Evolutionary conservation across 768 basidiomycete species (phyloP), one percentile per base, ranked within the genome.

Genomic region (Crassisporium funariophilum): DNA sequence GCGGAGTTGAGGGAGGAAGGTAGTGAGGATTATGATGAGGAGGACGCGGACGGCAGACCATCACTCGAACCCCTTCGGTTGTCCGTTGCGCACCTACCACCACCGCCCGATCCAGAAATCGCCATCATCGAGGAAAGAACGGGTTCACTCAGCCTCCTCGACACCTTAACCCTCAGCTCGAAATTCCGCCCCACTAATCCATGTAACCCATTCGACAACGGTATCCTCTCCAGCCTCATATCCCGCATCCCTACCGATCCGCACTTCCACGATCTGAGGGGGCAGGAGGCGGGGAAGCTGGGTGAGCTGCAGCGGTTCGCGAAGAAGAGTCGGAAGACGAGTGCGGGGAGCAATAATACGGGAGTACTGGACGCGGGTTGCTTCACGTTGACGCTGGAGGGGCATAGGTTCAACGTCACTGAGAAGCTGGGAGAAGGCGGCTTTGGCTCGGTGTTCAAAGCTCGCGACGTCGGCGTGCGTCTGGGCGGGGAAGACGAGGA

Each of bases 381-480:
- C 27, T 76, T 87, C 62, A 57, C 78, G 16, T 62, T 98, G 33
- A 70, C 68, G 13, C 70, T 98, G n/a, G 75, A 75, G 35, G 84
- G 76, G 3, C 79, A 77, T 47, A 72, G 71, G 42, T 92, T 88
- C 59, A 78, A 78, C 43, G 82, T 98, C 4, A 70, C 76, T 3
- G 88, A 88, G 51, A 99, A 98, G 65, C 76, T 99, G 17, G 97
- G 97, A 13, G 97, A 99, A 69, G 97, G 97, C 4, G 92, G 95
- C 0, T 99, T 95, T 57, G 97, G 95, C 2, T 81, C 87, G 3
- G 97, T 99, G n/a, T 99, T 95, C 73, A 81, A 86, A 50, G 91
- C 89, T 3, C 77, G 78, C 45, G 78, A 84, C 60, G 67, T 77
- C 9, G 75, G 81, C 5, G 68, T 70, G 21, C 70, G 60, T 51